Evolutionary conservation across 768 basidiomycete genomes (phyloP), one percentile per base, ranked within the genome.

Genomic region (Tricholoma terreum): DNA sequence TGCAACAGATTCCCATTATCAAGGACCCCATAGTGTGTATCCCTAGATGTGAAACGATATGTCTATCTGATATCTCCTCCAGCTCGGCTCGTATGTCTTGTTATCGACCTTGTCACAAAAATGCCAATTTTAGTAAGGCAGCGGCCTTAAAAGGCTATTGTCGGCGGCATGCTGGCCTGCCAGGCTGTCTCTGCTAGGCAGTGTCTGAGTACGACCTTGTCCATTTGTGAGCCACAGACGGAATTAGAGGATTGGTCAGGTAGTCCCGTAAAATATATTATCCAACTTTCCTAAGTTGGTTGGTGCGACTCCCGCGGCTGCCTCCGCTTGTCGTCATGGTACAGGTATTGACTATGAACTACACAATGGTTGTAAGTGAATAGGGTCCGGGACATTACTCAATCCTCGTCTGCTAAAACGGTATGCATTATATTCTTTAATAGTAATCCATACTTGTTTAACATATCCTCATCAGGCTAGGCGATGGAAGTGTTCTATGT

Each of bases 81-180:
- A 90, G 89, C 78, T 94, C 12, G 88, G 85, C 45, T 84, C 82
- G 61, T 90, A 88, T 63, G 80, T 93, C 56, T 77, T 94, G 8
- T 74, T 94, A 0, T 82, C 86, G 0, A 77, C 85, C 0, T 76
- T 95, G 21, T 84, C 89, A 0, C 84, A 84, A 60, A 87, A 85
- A 71, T 82, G 82, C 52, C 75, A 77, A 11, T 64, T 95, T n/a
- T n/a, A n/a, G n/a, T 31, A 77, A 83, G 1, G 61, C 82, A 0
- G 66, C 81, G 17, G 90, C 88, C 0, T 58, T 92, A 55, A 81
- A 81, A 55, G n/a, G 76, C 79, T 2, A 80, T 93, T 17, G 58
- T 92, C 8, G 67, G 67, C 31, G 67, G 80, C 2, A 84, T 92
- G 73, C 65, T 81, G 4, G 70, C 72, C 17, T 81, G 79, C 63